Percentiles rank a stretch among this genome's conserved stretches.
phyloP scores from a whole-genome alignment of 2,329 filamentous ascomycete species.

The Nigrospora sphaerica region DNA sequence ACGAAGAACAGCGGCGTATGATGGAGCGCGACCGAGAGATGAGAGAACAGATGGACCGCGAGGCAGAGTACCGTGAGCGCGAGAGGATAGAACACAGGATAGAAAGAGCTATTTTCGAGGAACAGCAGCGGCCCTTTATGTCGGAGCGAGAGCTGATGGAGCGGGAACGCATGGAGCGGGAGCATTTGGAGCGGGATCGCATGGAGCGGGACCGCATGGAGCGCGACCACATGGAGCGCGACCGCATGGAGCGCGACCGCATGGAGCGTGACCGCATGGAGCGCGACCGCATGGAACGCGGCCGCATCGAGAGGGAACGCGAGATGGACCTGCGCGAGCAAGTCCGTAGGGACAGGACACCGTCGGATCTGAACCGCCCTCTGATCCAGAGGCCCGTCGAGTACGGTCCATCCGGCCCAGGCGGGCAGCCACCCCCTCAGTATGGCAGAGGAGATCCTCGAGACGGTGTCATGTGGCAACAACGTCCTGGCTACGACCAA shows the following conservation, averaged over 20 bases:
- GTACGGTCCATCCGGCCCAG: constrained; percentile 28
- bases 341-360: constrained; percentile 34
- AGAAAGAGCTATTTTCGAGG: constrained; percentile 21
- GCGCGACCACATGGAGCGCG: constrained; percentile 27
- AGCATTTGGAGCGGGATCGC: constrained; percentile 11
- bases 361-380: constrained; percentile 40
- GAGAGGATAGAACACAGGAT: constrained; percentile 34
- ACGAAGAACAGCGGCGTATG: constrained; percentile 47
- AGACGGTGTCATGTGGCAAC: constrained; percentile 25
- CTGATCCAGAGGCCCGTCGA: constrained; percentile 37
- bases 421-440: constrained; percentile 23
- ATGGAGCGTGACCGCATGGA: constrained; percentile 20
- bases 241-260: constrained; percentile 40
- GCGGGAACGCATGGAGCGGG: constrained; percentile 34
- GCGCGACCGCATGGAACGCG: constrained; percentile 19
- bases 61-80: constrained; percentile 35
- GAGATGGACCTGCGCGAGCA: constrained; percentile 29
- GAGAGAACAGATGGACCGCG: constrained; percentile 28
- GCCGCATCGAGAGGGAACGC: constrained; percentile 27
- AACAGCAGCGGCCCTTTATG: constrained; percentile 17
- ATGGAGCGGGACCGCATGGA: constrained; percentile 19
- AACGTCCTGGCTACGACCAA: constrained; percentile 33
- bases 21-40: constrained; percentile 37
- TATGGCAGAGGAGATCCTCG: constrained; percentile 29
- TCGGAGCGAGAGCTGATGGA: constrained; percentile 31